These are phyloP conservation scores for Fusarium sterilihyphosum DNA, from an alignment of 2,329 filamentous ascomycete genomes.

Conservation along the genomic window DNA sequence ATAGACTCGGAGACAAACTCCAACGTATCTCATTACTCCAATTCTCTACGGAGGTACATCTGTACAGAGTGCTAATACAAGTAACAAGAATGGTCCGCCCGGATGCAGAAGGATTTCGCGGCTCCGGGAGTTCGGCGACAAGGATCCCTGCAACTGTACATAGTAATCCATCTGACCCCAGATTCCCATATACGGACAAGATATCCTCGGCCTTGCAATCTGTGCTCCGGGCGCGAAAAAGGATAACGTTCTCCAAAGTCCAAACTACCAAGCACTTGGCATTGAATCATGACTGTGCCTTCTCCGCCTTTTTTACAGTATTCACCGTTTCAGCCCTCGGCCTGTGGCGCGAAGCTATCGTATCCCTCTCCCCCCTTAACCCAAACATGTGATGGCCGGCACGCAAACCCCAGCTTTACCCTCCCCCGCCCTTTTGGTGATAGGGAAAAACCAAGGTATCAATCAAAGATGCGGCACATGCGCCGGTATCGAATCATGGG, in stretches of 20 bases:
- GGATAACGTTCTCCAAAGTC: not conserved
- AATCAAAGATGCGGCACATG: constrained; percentile 22
- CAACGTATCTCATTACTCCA: not conserved
- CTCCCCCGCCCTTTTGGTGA: not conserved
- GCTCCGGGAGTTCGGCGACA: constrained; percentile 12
- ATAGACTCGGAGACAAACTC: constrained; percentile 20
- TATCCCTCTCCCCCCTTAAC: not conserved
- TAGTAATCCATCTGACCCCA: constrained; percentile 21
- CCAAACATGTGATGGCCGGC: not conserved
- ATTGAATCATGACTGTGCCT: not conserved
- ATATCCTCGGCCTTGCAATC: constrained; percentile 22
- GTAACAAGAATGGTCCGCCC: not conserved
- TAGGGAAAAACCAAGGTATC: not conserved
- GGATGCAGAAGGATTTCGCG: constrained; percentile 1
- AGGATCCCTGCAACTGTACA: not conserved
- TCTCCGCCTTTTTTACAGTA: not conserved
- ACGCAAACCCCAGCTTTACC: not conserved
- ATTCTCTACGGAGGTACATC: not conserved
- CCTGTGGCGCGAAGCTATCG: constrained; percentile 21
- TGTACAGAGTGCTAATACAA: not conserved
- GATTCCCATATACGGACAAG: constrained; percentile 17
- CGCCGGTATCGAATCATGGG: constrained; percentile 31
- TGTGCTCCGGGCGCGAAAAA: not conserved
- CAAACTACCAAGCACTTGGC: not conserved
- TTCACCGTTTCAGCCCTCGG: constrained; percentile 11